Percentiles rank a stretch among this genome's conserved stretches.
phyloP scores from a whole-genome alignment of 1,284 basidiomycete species.

The Phellopilus nigrolimitatus region DNA sequence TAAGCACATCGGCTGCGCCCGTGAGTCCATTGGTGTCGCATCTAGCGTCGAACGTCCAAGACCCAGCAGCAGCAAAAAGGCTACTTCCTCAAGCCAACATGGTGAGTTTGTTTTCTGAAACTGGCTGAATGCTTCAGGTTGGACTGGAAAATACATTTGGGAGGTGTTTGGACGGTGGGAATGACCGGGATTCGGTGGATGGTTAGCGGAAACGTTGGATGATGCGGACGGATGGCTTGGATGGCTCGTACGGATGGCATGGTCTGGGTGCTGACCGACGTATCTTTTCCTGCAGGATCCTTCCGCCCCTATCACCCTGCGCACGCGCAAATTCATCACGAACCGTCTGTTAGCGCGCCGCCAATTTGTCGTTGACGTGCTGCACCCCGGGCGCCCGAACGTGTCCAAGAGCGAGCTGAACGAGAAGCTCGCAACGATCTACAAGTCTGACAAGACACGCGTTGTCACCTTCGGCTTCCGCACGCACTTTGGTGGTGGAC shows the following conservation, averaged over 20 bases:
- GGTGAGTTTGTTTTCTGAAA: slow-evolving; percentile 7
- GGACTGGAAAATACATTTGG: background rate
- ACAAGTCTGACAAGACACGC: slow-evolving; percentile 75
- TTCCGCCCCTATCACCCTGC: slow-evolving; percentile 91
- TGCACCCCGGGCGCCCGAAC: slow-evolving; percentile 94
- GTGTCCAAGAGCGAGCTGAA: slow-evolving; percentile 91
- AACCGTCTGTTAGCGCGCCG: slow-evolving; percentile 95
- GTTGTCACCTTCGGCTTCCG: slow-evolving; percentile 79
- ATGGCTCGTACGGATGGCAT: slow-evolving; percentile 3
- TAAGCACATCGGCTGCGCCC: too few species aligned
- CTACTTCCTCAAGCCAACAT: slow-evolving; percentile 11
- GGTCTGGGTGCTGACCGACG: slow-evolving; percentile 22
- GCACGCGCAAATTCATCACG: slow-evolving; percentile 99
- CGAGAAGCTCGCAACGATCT: slow-evolving; percentile 84
- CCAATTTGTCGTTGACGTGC: slow-evolving; percentile 91
- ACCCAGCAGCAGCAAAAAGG: too few species aligned
- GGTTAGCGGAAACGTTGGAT: too few species aligned
- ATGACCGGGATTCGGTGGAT: too few species aligned
- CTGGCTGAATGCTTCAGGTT: background rate
- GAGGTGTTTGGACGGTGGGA: slow-evolving; percentile 3
- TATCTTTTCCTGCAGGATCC: slow-evolving; percentile 42
- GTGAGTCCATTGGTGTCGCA: too few species aligned
- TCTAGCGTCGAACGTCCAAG: too few species aligned
- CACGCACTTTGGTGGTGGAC: slow-evolving; percentile 98
- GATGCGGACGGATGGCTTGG: background rate